Percentiles rank a stretch among this genome's conserved stretches.
phyloP scores from a whole-genome alignment of 768 basidiomycete genomes.

The Suillus spraguei region DNA sequence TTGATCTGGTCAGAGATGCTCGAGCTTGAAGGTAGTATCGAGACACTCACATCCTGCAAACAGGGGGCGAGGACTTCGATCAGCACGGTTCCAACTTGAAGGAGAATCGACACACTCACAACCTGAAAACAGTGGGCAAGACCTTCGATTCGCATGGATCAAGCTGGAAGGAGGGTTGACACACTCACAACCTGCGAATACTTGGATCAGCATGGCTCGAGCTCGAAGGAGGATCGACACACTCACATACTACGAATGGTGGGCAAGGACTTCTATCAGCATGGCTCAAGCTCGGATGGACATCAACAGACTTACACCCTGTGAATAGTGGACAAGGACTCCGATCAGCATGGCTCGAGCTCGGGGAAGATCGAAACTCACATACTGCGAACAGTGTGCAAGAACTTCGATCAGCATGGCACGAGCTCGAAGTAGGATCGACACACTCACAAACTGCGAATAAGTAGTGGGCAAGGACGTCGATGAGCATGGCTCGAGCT shows the following conservation, averaged over 20 bases:
- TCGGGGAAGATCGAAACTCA: background rate
- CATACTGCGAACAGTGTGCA: background rate
- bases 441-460: background rate
- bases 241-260: background rate
- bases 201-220: background rate
- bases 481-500: background rate
- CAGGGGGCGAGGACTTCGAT: background rate
- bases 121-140: no score
- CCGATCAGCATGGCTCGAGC: background rate
- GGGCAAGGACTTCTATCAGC: background rate
- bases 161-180: background rate
- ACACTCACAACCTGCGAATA: background rate
- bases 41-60: background rate
- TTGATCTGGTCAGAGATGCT: background rate
- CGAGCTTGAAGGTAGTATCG: rapidly evolving
- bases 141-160: background rate
- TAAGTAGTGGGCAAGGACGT: no score
- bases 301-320: no score
- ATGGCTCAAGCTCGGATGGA: background rate
- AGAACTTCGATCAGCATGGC: background rate
- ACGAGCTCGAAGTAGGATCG: background rate
- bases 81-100: background rate
- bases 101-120: no score
- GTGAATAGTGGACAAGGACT: background rate
- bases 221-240: background rate